Conservation (phyloP, 495 filamentous ascomycete genomes). For the Neurospora sp. region DNA sequence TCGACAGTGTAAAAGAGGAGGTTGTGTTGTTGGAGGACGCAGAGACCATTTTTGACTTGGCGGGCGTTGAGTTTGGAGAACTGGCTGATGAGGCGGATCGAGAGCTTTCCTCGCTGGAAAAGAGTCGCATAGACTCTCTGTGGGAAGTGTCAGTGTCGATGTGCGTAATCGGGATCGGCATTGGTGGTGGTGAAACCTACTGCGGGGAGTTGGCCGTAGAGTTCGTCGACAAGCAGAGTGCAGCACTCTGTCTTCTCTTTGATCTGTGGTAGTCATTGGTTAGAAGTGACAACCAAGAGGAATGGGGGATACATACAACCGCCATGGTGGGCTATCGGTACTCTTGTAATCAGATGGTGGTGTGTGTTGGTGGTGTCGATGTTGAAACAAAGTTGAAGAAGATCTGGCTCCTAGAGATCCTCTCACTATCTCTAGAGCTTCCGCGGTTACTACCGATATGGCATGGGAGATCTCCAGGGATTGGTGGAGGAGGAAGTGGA, state of each 20-base stretch:
- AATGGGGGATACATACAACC: not conserved
- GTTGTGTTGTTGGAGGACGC: slow-evolving; percentile 79
- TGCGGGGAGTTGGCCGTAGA: slow-evolving; percentile 80
- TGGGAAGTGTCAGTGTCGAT: not conserved
- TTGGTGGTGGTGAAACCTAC: slow-evolving; percentile 45
- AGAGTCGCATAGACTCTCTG: slow-evolving; percentile 75
- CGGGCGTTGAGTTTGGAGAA: slow-evolving; percentile 56
- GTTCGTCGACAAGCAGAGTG: slow-evolving; percentile 75
- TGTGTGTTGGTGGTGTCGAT: slow-evolving; percentile 5
- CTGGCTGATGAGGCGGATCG: slow-evolving; percentile 52
- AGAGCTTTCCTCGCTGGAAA: slow-evolving; percentile 65
- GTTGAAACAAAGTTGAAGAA: slow-evolving; percentile 10
- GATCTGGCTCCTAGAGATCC: slow-evolving; percentile 52
- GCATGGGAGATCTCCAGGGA: slow-evolving; percentile 30
- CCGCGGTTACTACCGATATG: slow-evolving; percentile 54
- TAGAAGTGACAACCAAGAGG: not conserved
- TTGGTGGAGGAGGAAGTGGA: not conserved
- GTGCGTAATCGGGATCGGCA: not conserved
- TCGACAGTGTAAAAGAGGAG: slow-evolving; percentile 69
- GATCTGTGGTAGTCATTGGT: slow-evolving; percentile 24
- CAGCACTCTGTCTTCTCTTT: slow-evolving; percentile 70
- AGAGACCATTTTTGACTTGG: slow-evolving; percentile 67
- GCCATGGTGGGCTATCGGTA: not conserved
- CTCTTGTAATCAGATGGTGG: slow-evolving; percentile 3
- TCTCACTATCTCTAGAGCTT: slow-evolving; percentile 64